These are phyloP conservation scores for Lentinula guzmanii DNA, from an alignment of 768 basidiomycete species.

Conservation along the genomic window DNA sequence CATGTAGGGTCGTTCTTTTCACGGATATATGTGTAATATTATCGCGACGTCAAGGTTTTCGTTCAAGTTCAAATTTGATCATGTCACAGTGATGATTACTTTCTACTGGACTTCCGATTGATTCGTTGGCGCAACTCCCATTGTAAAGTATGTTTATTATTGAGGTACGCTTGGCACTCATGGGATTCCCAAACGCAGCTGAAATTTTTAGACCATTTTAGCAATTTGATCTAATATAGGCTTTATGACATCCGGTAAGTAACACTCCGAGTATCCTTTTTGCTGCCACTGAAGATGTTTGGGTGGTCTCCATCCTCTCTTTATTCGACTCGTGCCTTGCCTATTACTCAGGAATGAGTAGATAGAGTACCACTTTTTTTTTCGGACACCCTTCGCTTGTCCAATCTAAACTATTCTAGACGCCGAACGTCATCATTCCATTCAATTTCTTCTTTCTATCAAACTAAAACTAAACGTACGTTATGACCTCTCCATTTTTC, in stretches of 20 bases:
- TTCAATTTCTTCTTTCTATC: not conserved
- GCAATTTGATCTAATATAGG: not conserved
- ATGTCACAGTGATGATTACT: too few relatives aligned
- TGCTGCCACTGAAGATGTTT: not conserved
- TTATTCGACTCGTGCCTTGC: not conserved
- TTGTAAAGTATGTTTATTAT: too few relatives aligned
- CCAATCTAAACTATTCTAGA: not conserved
- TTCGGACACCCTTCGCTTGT: not conserved
- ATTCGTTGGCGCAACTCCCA: too few relatives aligned
- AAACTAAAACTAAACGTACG: not conserved
- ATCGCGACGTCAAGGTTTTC: too few relatives aligned
- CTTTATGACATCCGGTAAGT: not conserved
- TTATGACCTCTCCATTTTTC: not conserved
- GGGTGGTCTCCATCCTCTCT: not conserved
- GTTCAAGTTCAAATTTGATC: too few relatives aligned
- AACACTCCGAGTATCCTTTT: not conserved
- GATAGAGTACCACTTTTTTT: not conserved
- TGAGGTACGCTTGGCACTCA: too few relatives aligned
- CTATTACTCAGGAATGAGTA: not conserved
- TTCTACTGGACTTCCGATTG: too few relatives aligned
- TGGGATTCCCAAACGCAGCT: too few relatives aligned
- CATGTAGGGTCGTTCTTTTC: too few relatives aligned
- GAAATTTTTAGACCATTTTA: too few relatives aligned
- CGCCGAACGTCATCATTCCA: not conserved
- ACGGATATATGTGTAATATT: too few relatives aligned